Conservation (phyloP, 371 early-diverging fungal genomes). For the Mortierella sp. region DNA sequence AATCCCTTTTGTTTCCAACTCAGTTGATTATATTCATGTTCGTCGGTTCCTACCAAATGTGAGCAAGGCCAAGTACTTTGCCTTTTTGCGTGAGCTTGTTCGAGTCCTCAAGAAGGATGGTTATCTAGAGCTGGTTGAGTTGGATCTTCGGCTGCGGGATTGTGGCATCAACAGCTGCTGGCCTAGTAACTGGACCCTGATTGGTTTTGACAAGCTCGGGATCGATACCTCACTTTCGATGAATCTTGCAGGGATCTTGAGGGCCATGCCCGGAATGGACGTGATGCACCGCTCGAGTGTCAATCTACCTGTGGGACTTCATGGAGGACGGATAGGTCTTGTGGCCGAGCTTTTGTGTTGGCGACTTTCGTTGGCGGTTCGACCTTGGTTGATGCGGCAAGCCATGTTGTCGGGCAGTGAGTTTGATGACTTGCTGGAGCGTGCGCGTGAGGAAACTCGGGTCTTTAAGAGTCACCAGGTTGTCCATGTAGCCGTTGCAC, state of each 20-base stretch:
- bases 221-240: slow-evolving; percentile 46
- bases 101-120: slow-evolving; percentile 48
- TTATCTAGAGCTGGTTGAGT: slow-evolving; percentile 45
- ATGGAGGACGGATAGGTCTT: slow-evolving; percentile 44
- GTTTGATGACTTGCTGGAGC: slow-evolving; percentile 48
- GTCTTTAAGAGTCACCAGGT: slow-evolving; percentile 45
- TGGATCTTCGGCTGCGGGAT: slow-evolving; percentile 39
- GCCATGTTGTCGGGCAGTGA: slow-evolving; percentile 48
- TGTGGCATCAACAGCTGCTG: slow-evolving; percentile 46
- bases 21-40: slow-evolving; percentile 50
- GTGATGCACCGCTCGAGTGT: slow-evolving; percentile 36
- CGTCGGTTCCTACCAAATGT: slow-evolving; percentile 47
- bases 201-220: slow-evolving; percentile 48
- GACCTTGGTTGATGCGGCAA: slow-evolving; percentile 51
- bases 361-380: slow-evolving; percentile 30
- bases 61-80: slow-evolving; percentile 47
- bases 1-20: slow-evolving; percentile 48
- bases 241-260: slow-evolving; percentile 42
- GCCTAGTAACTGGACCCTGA: slow-evolving; percentile 52
- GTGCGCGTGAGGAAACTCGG: slow-evolving; percentile 37
- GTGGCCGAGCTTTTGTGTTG: slow-evolving; percentile 39
- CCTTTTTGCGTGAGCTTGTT: slow-evolving; percentile 41
- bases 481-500: slow-evolving; percentile 44
- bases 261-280: slow-evolving; percentile 40
- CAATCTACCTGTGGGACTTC: slow-evolving; percentile 47